Evolutionary conservation across 176 grass and related monocot species (phyloP), one percentile per base, ranked within the genome.

Genomic region (Triticum turgidum): DNA sequence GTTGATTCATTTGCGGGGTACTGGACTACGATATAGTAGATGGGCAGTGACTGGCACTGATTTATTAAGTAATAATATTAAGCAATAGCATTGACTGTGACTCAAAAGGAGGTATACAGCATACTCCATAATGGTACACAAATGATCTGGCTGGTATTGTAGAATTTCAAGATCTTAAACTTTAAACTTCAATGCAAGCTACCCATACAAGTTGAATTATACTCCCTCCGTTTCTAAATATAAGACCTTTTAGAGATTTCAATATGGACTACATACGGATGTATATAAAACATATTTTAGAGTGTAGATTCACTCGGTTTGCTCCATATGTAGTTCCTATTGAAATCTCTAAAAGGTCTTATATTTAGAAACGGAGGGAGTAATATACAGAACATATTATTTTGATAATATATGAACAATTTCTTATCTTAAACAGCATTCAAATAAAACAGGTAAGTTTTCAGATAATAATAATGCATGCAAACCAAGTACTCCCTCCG

Each of bases 11-110:
- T 78, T 18, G 20, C 64, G 20, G 11, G 64, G 11, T 80, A 30
- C 52, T 73, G 66, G 63, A 21, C 42, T 49, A 49, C 5, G 24
- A n/a, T 13, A 80, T 29, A 51, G 6, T 56, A 56, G 11, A 74
- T 74, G 41, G 41, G 41, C 22, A 49, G 71, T 29, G 3, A 74
- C 44, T 49, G 21, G 6, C 61, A 49, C 21, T 77, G 32, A 52
- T 37, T 77, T 85, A 85, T 37, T 61, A 58, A 74, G 34, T 76
- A 89, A 18, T 14, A 29, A 64, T 61, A 76, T 11, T 20, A 69
- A 78, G 17, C 62, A 34, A 5, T 11, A 67, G 30, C 33, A 27
- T 7, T 54, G 15, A 47, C 44, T 2, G 2, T 2, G 2, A 11
- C 14, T 80, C 14, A 75, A 67, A 81, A 85, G 51, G 33, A 78